Evolutionary conservation across 169 alveolate genomes (phyloP), one percentile per base, ranked within the genome.

Genomic region (Besnoitia besnoiti): DNA sequence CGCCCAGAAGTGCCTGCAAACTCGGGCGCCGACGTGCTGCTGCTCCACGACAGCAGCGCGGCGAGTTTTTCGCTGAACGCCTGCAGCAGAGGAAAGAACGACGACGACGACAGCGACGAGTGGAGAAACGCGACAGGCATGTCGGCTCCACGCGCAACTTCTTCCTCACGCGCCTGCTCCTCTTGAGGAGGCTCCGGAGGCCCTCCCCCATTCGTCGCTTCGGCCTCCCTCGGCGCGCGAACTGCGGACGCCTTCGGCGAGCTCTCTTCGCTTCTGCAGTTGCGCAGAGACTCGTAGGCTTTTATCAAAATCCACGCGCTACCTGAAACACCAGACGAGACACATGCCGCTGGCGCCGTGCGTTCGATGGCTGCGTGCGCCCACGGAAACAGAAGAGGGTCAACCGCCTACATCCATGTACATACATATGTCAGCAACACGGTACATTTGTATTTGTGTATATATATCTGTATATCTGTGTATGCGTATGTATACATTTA

Each of bases 241-340:
- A 16, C 44, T 50, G 10, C 62, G 10, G 62, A 10, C 62, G 62
- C 30, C 19, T 10, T 50, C 62, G 19, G 30, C 62, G 10, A 10
- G 62, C 62, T 10, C 19, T 50, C 19, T 10, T 50, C 80, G 46
- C 80, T 42, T 42, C 42, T 67, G 80, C 80, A 67, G 42, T 35
- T 35, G 2, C 84, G 55, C 75, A 95, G 10, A 47, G 88, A 33
- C 95, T 93, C 51, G 61, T 88, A 85, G n/a, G 14, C 33, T 0
- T 62, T 85, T 3, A 16, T 8, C 90, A 85, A 33, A 4, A 67
- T 67, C 90, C 90, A 85, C 59, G 50, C 76, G 27, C 76, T 67
- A 12, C 90, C 90, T 85, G 90, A 37, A 77, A 40, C 35, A 30
- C 24, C 5, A 49, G 14, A 49, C 5, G 14, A 49, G 7, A 7